Evolutionary conservation across 176 grass and related monocot species (phyloP).

Genomic region (Coix lacrymajobi): DNA sequence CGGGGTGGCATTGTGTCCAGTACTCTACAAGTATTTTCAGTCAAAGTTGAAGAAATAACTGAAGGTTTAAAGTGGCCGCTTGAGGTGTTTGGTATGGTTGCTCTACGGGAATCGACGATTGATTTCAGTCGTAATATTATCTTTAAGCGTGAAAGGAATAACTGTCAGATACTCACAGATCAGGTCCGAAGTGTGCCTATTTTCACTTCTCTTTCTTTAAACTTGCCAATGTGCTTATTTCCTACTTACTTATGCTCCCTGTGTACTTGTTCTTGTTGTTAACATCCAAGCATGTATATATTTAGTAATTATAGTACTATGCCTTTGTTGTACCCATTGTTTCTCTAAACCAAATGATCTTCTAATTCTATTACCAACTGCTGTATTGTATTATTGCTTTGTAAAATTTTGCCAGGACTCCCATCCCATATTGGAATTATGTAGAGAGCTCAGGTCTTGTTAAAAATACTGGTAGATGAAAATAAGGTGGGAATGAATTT

Average conservation of each 20-base stretch:
- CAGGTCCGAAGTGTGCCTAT: not conserved
- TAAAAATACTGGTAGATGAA: too few relatives aligned
- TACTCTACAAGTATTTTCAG: not conserved
- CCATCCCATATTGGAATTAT: not conserved
- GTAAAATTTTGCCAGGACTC: not conserved
- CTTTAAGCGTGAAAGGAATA: not conserved
- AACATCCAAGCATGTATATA: not conserved
- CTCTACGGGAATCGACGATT: not conserved
- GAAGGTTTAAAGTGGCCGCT: not conserved
- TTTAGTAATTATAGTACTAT: not conserved
- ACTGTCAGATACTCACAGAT: not conserved
- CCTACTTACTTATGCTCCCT: not conserved
- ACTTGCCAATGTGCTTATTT: too few relatives aligned
- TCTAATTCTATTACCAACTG: not conserved
- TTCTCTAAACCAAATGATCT: not conserved
- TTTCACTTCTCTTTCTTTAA: not conserved
- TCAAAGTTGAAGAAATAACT: not conserved
- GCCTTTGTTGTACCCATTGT: not conserved
- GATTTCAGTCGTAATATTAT: not conserved
- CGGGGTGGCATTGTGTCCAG: fast-evolving
- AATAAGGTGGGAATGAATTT: too few relatives aligned
- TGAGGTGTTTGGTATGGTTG: not conserved
- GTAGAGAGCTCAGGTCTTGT: not conserved
- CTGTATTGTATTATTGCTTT: not conserved
- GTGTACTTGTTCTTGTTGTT: not conserved